Base-by-base conservation (phyloP, 495 filamentous ascomycete genomes). In the Jackrogersella minutella region DNA sequence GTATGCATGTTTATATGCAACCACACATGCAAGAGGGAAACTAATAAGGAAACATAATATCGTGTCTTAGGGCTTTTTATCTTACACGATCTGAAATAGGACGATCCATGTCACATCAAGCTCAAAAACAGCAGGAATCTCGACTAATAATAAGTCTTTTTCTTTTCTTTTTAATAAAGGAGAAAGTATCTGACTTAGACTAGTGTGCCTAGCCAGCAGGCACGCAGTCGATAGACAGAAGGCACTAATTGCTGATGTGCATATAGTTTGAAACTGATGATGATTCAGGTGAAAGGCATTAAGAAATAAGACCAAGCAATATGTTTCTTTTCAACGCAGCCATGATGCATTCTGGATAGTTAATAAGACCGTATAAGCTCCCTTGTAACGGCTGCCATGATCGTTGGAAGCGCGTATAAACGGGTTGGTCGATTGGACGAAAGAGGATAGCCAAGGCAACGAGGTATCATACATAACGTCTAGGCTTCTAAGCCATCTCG, bases 171-270 rank as follows among this genome's bases (percentile, higher is more conserved):
- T n/a, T n/a, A n/a, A 57, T 13, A 49, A 43, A 24, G 30, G 30
- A 40, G 43, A 36, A n/a, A 5, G 8, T 47, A 44, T 62, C 53
- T 49, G 17, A 56, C 37, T 58, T 41, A 22, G 36, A 55, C 49
- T 50, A 33, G 17, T 36, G 50, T 46, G 30, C 55, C 57, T 37
- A 47, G 30, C 68, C 58, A 40, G 68, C 62, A 62, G 57, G 46
- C 19, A 63, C 33, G 47, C 47, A 62, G 53, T 51, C 41, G 36
- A 56, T 61, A 58, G 49, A 47, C 24, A 62, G 36, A 37, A 47
- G 51, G 39, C 39, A 41, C 60, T 69, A 64, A 51, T 57, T 50
- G 56, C 55, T 60, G 55, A 58, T 69, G 44, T 69, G 54, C 62
- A 66, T 66, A 59, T 53, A 66, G 21, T 58, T 17, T 41, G 17